Base-by-base conservation (phyloP, 495 filamentous ascomycete genomes). In the Aspergillus wentii region DNA sequence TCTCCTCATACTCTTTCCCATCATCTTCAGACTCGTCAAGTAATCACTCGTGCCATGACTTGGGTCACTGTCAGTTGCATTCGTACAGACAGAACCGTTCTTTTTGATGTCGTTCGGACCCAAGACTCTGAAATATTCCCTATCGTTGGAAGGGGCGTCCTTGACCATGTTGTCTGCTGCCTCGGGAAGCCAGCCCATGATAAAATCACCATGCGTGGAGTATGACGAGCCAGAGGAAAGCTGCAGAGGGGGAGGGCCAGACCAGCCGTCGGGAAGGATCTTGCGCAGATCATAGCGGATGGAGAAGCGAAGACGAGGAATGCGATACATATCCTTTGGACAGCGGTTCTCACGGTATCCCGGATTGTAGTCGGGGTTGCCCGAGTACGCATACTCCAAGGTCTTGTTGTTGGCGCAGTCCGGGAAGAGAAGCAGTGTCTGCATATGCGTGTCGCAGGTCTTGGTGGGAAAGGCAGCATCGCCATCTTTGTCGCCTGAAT, bases 161-260 rank as follows among this genome's bases (percentile, higher is more conserved):
- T 19, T 34, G 0, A 45, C 26, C 50, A 53, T 53, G 7, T 49
- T 49, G 39, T 53, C 41, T 9, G 50, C 50, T n/a, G 50, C 50
- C 30, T 49, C 50, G n/a, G 43, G 39, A 18, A 38, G 29, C 45
- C 50, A 53, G 5, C 50, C 50, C 10, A 46, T 49, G 35, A 53
- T 44, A 27, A 49, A 53, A 20, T 53, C 50, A 3, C 42, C 50
- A 17, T 53, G 50, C 11, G 33, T 36, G 20, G 42, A 49, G 40
- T 53, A 53, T 1, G 45, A 44, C 5, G 33, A 32, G 1, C 50
- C 50, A 38, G 45, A 49, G 17, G 45, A 36, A 8, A 53, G 40
- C 31, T 38, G 35, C 17, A 53, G 28, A 14, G 45, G 50, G 7
- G 50, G 35, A 9, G 32, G 16, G 4, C 45, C 50, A 17, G 28